phyloP scores from a whole-genome alignment of 345 rosid species.

The Melastoma malabathricum region DNA sequence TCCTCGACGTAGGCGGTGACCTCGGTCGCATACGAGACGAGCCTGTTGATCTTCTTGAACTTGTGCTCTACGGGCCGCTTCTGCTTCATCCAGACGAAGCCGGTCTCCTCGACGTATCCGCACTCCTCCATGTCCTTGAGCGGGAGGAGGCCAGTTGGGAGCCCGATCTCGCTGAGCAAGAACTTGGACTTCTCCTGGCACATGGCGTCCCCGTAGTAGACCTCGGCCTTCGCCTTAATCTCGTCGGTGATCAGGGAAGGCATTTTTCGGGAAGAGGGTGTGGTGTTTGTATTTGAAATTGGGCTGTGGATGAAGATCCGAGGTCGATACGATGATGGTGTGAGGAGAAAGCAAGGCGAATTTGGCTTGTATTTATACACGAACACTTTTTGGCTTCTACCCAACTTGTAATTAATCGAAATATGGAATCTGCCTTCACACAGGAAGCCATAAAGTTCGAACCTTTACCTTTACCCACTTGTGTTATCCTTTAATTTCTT shows the following conservation, averaged over 20 bases:
- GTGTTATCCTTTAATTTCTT: too few species aligned
- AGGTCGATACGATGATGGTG: too few species aligned
- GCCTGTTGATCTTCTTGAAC: conserved; percentile 61
- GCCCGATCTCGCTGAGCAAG: conserved; percentile 42
- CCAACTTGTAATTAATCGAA: too few species aligned
- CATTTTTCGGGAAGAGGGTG: background rate
- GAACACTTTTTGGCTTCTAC: too few species aligned
- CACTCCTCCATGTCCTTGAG: conserved; percentile 60
- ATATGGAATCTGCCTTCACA: too few species aligned
- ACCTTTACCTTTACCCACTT: too few species aligned
- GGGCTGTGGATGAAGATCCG: too few species aligned
- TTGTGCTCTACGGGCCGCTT: conserved; percentile 65
- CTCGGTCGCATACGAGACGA: conserved; percentile 46
- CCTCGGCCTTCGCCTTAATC: conserved; percentile 61
- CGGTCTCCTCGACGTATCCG: conserved; percentile 71
- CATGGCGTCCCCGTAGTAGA: conserved; percentile 58
- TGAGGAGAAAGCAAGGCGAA: too few species aligned
- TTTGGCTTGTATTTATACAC: too few species aligned
- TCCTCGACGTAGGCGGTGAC: conserved; percentile 56
- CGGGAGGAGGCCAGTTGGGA: conserved; percentile 79
- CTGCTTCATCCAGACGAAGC: conserved; percentile 89
- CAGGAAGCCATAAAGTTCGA: too few species aligned
- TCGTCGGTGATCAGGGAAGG: conserved; percentile 49
- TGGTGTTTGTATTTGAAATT: too few species aligned
- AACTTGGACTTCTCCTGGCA: conserved; percentile 49